These are phyloP conservation scores for Ochetophila trinervis DNA, from an alignment of 306 rosid genomes.

Conservation along the genomic window DNA sequence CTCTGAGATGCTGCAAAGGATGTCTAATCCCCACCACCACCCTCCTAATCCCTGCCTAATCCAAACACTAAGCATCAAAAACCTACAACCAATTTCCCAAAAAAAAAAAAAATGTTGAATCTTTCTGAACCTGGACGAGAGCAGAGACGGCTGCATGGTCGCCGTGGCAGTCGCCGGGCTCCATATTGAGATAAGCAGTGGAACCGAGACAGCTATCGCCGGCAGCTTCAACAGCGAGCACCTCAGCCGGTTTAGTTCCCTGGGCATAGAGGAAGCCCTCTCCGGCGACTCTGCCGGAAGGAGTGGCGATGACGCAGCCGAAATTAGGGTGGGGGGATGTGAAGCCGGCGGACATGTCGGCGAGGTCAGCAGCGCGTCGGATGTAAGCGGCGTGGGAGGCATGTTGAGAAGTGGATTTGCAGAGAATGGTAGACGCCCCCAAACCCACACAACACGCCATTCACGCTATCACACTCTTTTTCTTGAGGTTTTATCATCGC, in stretches of 20 bases:
- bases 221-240: slow-evolving; percentile 68
- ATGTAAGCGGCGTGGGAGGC: slow-evolving; percentile 49
- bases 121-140: slow-evolving; percentile 59
- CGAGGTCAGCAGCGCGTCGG: slow-evolving; percentile 60
- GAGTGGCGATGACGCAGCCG: slow-evolving; percentile 73
- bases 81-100: slow-evolving; percentile 1
- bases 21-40: slow-evolving; percentile 92
- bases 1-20: slow-evolving; percentile 83
- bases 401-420: slow-evolving; percentile 31
- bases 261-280: slow-evolving; percentile 88
- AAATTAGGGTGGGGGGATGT: slow-evolving; percentile 87
- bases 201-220: slow-evolving; percentile 43
- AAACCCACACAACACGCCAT: slow-evolving; percentile 30
- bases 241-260: slow-evolving; percentile 82
- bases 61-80: slow-evolving; percentile 32
- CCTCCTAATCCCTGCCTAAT: slow-evolving; percentile 80
- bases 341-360: slow-evolving; percentile 82
- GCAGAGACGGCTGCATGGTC: slow-evolving; percentile 76
- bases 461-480: too few species aligned
- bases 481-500: too few species aligned
- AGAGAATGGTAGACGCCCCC: slow-evolving; percentile 29
- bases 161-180: slow-evolving; percentile 86
- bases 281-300: slow-evolving; percentile 53
- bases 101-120: slow-evolving; percentile 2
- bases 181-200: slow-evolving; percentile 85